Conservation (phyloP, 495 filamentous ascomycete species). For the Glutinoglossum americanum region DNA sequence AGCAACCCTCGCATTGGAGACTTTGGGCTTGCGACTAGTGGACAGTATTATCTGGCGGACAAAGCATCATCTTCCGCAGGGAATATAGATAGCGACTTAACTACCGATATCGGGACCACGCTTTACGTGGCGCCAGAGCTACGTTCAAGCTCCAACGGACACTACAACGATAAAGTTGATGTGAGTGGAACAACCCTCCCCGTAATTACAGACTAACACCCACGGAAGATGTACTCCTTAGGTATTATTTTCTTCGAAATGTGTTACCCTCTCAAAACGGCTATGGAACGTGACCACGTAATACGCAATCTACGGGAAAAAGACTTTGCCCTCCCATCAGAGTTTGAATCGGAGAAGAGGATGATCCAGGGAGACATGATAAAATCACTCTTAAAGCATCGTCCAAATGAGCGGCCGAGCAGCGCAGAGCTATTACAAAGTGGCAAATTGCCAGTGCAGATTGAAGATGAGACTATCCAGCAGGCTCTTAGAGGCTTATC, state of each 20-base stretch:
- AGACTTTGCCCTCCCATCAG: conserved; percentile 42
- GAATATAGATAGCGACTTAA: conserved; percentile 36
- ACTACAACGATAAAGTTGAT: conserved; percentile 86
- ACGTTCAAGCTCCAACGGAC: conserved; percentile 41
- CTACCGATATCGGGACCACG: conserved; percentile 80
- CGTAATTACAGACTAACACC: neutral
- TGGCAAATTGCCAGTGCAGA: conserved; percentile 70
- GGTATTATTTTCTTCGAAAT: conserved; percentile 98
- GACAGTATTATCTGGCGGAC: conserved; percentile 39
- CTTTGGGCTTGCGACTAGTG: conserved; percentile 82
- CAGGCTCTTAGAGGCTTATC: conserved; percentile 60
- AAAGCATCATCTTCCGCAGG: conserved; percentile 23
- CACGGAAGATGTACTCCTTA: conserved; percentile 76
- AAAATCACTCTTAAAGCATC: conserved; percentile 56
- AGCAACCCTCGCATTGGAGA: conserved; percentile 90
- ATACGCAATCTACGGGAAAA: conserved; percentile 47
- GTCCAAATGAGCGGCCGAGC: conserved; percentile 62
- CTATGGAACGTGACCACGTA: conserved; percentile 73
- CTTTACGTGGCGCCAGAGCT: conserved; percentile 91
- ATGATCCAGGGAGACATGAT: conserved; percentile 55
- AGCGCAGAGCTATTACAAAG: conserved; percentile 67
- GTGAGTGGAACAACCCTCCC: conserved; percentile 22
- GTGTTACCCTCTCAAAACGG: conserved; percentile 60
- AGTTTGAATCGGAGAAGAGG: conserved; percentile 58
- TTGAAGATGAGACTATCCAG: conserved; percentile 78